A percentile compares a stretch with the other conserved stretches of the same genome.
Conservation (phyloP, 768 basidiomycete genomes). For the Lentinus tigrinus region DNA sequence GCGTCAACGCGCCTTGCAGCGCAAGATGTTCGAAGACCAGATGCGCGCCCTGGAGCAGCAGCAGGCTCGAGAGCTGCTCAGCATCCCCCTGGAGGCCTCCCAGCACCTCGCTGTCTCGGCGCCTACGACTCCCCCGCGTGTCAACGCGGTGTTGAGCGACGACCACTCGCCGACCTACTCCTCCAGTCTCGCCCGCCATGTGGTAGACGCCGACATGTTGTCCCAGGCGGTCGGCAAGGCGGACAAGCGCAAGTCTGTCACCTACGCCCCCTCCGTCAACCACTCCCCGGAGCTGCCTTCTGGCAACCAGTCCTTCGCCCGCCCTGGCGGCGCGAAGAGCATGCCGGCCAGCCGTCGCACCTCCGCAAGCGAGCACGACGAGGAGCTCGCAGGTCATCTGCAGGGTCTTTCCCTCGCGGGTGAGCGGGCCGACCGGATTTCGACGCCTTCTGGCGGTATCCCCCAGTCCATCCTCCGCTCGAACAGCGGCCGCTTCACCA, state of each 20-base stretch:
- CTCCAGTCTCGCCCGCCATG: conserved; percentile 45
- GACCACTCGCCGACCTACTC: conserved; percentile 46
- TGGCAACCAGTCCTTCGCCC: conserved; percentile 52
- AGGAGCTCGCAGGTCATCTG: conserved; percentile 74
- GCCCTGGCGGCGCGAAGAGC: conserved; percentile 79
- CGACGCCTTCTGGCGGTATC: conserved; percentile 17
- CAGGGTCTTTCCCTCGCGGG: conserved; percentile 69
- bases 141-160: conserved; percentile 67
- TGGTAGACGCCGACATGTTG: conserved; percentile 60
- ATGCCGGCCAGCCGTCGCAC: conserved; percentile 92
- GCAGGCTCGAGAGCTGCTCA: conserved; percentile 83
- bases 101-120: conserved; percentile 86
- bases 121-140: conserved; percentile 83
- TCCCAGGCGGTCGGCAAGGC: conserved; percentile 69
- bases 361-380: conserved; percentile 84
- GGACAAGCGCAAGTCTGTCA: conserved; percentile 86
- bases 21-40: conserved; percentile 93
- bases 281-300: conserved; percentile 66
- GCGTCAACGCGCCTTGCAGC: conserved; percentile 81
- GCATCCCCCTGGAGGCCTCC: conserved; percentile 62
- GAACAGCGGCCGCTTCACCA: conserved; percentile 53
- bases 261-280: conserved; percentile 77
- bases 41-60: conserved; percentile 92
- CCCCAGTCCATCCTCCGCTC: conserved; percentile 51
- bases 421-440: conserved; percentile 48